Evolutionary conservation across 1,284 basidiomycete genomes (phyloP).

Genomic region (Trichosporon sp.): DNA sequence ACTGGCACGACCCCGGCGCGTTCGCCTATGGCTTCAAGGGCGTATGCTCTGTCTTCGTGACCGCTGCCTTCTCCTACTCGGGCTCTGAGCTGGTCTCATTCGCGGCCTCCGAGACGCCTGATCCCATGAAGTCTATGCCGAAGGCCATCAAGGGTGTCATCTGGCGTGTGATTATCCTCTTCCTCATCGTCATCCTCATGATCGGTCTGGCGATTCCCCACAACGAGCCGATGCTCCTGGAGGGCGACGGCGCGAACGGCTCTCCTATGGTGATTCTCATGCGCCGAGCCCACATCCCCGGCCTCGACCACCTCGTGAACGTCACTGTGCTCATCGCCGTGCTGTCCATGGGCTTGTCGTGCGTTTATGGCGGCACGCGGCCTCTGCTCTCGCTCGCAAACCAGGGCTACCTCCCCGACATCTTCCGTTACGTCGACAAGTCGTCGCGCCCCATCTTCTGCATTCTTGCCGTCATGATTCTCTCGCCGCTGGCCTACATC

Average conservation of each 20-base stretch:
- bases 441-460: constrained; percentile 51
- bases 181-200: constrained; percentile 25
- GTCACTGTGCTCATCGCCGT: constrained; percentile 31
- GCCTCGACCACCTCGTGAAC: constrained; percentile 39
- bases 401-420: constrained; percentile 49
- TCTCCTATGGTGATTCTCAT: constrained; percentile 54
- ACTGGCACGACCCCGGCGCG: constrained; percentile 44
- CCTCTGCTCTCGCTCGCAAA: constrained; percentile 44
- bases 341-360: constrained; percentile 22
- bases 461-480: constrained; percentile 42
- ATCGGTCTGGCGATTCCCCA: constrained; percentile 51
- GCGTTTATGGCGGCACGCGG: constrained; percentile 30
- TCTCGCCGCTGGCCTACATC: constrained; percentile 48
- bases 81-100: constrained; percentile 80
- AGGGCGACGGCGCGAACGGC: constrained; percentile 47
- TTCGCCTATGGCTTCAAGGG: constrained; percentile 51
- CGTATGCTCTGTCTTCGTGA: constrained; percentile 35
- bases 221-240: constrained; percentile 37
- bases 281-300: constrained; percentile 45
- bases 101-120: constrained; percentile 43
- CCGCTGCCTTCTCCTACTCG: constrained; percentile 66
- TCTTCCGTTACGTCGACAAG: constrained; percentile 52
- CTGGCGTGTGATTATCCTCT: constrained; percentile 53
- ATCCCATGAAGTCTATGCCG: constrained; percentile 29
- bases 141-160: constrained; percentile 44